Conservation (phyloP, 2,329 filamentous ascomycete genomes). For the Diaporthe ilicicola region DNA sequence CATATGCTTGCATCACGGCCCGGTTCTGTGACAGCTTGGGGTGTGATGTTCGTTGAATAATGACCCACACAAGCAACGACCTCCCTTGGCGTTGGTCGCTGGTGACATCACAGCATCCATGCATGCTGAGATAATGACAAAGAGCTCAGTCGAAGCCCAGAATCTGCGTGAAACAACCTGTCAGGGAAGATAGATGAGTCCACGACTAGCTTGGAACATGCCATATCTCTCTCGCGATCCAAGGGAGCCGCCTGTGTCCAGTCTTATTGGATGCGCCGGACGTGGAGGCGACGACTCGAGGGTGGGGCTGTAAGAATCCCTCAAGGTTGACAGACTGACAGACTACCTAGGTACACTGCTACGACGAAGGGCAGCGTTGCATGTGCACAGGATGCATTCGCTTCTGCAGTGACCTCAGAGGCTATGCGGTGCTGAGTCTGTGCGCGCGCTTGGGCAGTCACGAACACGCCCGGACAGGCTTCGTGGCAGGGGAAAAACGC, state of each 20-base stretch:
- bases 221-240: neutral
- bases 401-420: neutral
- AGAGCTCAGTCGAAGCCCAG: neutral
- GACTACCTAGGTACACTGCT: neutral
- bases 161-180: conserved; percentile 2
- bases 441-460: neutral
- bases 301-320: conserved; percentile 19
- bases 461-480: neutral
- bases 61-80: neutral
- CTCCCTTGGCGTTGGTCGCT: neutral
- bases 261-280: neutral
- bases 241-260: neutral
- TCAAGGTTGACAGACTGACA: neutral
- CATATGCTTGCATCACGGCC: neutral
- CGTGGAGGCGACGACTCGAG: neutral
- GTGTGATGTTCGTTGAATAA: neutral
- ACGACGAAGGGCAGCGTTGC: neutral
- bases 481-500: no score
- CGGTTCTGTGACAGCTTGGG: neutral
- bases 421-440: neutral
- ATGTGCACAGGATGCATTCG: neutral
- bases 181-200: neutral
- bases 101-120: conserved; percentile 5
- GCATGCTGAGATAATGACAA: neutral
- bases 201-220: neutral